Evolutionary conservation across 2,329 filamentous ascomycete species (phyloP).

Genomic region (Trichoderma sp.): DNA sequence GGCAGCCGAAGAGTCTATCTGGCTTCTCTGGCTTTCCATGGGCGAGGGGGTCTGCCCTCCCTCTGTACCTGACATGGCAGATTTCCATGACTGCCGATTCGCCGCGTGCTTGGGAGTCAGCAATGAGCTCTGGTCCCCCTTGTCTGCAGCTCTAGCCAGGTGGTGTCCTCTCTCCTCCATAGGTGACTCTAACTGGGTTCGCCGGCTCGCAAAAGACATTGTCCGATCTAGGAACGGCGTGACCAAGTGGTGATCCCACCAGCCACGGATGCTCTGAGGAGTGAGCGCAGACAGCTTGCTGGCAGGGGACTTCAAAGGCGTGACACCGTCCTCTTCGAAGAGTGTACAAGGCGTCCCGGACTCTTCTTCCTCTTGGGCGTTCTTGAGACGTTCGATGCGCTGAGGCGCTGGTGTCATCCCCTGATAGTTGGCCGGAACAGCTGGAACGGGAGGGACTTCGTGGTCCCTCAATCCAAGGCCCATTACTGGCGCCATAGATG

Average conservation of each 20-base stretch:
- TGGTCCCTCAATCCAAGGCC: slow-evolving; percentile 30
- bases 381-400: slow-evolving; percentile 38
- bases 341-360: slow-evolving; percentile 63
- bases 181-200: slow-evolving; percentile 40
- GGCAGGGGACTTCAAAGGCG: slow-evolving; percentile 45
- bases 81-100: slow-evolving; percentile 29
- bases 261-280: slow-evolving; percentile 58
- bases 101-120: slow-evolving; percentile 5
- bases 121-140: background rate
- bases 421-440: slow-evolving; percentile 52
- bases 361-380: slow-evolving; percentile 51
- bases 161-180: slow-evolving; percentile 30
- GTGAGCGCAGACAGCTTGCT: slow-evolving; percentile 44
- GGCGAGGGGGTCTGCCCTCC: background rate
- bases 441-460: slow-evolving; percentile 62
- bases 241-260: slow-evolving; percentile 77
- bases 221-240: slow-evolving; percentile 64
- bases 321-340: slow-evolving; percentile 68
- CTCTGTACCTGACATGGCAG: background rate
- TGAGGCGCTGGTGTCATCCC: slow-evolving; percentile 39
- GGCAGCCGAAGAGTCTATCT: background rate
- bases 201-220: slow-evolving; percentile 48
- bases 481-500: slow-evolving; percentile 44
- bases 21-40: background rate
- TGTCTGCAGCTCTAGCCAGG: background rate